Evolutionary conservation across 129 eudicot species (phyloP).

Genomic region (Artemisia tridentata): DNA sequence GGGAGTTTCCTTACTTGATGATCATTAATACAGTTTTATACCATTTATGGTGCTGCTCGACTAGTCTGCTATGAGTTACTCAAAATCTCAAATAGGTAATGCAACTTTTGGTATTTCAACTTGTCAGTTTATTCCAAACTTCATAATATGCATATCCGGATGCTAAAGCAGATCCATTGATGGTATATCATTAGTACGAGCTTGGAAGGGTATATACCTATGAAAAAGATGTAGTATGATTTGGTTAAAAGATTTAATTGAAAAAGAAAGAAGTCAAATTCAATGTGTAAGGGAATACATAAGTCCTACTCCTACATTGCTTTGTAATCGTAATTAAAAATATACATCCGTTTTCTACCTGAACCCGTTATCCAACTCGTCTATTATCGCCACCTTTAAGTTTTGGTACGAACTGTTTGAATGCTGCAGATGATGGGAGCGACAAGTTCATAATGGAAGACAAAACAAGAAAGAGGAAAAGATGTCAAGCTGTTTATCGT

Average conservation of each 20-base stretch:
- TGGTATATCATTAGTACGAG: not conserved
- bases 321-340: too few species aligned
- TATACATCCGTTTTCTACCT: too few species aligned
- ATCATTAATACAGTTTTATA: not conserved
- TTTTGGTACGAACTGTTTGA: not conserved
- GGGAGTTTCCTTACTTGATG: not conserved
- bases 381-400: not conserved
- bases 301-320: not conserved
- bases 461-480: too few species aligned
- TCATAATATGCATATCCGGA: too few species aligned
- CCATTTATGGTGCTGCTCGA: not conserved
- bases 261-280: too few species aligned
- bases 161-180: too few species aligned
- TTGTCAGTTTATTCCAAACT: not conserved
- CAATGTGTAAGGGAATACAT: too few species aligned
- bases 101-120: not conserved
- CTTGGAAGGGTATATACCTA: not conserved
- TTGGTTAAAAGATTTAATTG: not conserved
- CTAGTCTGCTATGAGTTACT: not conserved
- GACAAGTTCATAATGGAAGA: not conserved
- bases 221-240: not conserved
- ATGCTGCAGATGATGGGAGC: not conserved
- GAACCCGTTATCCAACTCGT: not conserved
- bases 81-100: not conserved
- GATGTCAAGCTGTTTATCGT: too few species aligned